Evolutionary conservation across 2,329 filamentous ascomycete genomes (phyloP).

Genomic region (Penicillium verrucosum): DNA sequence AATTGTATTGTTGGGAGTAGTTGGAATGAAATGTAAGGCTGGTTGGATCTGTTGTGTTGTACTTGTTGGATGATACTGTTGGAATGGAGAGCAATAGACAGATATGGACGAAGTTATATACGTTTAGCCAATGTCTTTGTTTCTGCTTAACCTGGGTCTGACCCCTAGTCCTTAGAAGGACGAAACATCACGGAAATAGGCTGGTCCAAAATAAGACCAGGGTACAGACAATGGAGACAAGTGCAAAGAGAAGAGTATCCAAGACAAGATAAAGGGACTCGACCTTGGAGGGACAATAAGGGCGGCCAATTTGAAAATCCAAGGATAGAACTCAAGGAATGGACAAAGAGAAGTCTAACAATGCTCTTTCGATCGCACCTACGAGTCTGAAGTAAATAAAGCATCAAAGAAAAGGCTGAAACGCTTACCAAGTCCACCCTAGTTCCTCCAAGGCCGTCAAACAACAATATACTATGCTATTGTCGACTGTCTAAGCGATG

Average conservation of each 20-base stretch:
- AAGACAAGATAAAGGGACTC: background rate
- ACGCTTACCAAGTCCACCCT: background rate
- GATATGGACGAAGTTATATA: background rate
- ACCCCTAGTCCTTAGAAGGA: background rate
- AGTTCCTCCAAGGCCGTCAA: background rate
- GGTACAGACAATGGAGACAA: background rate
- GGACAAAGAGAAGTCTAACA: background rate
- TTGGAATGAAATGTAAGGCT: background rate
- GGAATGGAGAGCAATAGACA: background rate
- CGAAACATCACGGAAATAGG: background rate
- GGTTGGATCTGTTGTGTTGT: background rate
- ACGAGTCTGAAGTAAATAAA: background rate
- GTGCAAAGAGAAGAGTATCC: background rate
- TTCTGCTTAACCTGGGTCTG: background rate
- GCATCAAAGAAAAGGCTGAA: background rate
- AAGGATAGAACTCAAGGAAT: background rate
- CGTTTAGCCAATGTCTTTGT: background rate
- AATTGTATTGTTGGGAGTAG: background rate
- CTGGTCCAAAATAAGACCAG: background rate
- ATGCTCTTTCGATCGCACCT: background rate
- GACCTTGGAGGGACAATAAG: background rate
- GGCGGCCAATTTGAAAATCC: background rate
- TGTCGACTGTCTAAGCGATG: background rate
- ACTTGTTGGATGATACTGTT: background rate
- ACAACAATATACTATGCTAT: background rate